Evolutionary conservation across 257 asterid genomes (phyloP).

Genomic region (Salvia splendens): DNA sequence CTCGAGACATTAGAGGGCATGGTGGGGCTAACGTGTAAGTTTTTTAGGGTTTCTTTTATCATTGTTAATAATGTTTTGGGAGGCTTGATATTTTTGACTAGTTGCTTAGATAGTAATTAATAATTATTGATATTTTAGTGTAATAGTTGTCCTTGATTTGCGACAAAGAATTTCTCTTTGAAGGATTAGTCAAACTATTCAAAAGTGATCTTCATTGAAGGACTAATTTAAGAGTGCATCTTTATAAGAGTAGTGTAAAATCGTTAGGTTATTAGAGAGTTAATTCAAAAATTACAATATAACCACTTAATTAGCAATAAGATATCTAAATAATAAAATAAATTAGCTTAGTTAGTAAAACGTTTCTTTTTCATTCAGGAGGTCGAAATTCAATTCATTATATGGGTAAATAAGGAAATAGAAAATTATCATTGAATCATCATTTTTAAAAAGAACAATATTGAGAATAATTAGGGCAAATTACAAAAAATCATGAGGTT

Average conservation of each 20-base stretch:
- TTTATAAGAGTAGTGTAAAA: background rate
- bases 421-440: too few relatives aligned
- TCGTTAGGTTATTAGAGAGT: too few relatives aligned
- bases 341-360: too few relatives aligned
- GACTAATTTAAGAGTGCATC: background rate
- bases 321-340: too few relatives aligned
- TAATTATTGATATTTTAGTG: background rate
- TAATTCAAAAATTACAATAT: too few relatives aligned
- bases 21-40: slow-evolving; percentile 17
- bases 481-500: too few relatives aligned
- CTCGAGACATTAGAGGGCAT: slow-evolving; percentile 2
- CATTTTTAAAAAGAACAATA: too few relatives aligned
- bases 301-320: too few relatives aligned
- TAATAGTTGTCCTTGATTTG: background rate
- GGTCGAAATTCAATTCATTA: too few relatives aligned
- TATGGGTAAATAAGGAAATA: too few relatives aligned
- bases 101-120: background rate
- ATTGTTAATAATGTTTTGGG: background rate
- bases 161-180: background rate
- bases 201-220: background rate
- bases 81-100: slow-evolving; percentile 27
- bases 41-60: background rate
- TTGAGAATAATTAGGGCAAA: too few relatives aligned
- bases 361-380: too few relatives aligned
- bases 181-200: background rate